Percentiles rank a stretch among this genome's conserved stretches.
Conservation (phyloP, 179 eudicot genomes). For the Silene noctiflora region DNA sequence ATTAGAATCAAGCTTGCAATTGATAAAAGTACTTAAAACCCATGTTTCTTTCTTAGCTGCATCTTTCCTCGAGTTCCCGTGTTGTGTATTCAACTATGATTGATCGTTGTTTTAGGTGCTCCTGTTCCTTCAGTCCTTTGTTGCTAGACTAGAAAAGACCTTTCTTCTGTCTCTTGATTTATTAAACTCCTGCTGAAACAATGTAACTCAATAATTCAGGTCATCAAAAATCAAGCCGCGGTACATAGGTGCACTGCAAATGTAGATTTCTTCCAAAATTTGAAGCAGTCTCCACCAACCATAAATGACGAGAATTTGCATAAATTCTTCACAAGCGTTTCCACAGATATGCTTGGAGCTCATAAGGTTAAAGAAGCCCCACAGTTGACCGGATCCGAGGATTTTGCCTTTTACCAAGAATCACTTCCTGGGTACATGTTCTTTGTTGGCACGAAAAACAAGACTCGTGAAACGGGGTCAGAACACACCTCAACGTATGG, state of each 20-base stretch:
- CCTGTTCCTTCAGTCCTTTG: not conserved
- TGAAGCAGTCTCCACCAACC: constrained; percentile 55
- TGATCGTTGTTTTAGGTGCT: not conserved
- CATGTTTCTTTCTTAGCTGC: too few species aligned
- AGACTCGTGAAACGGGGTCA: constrained; percentile 38
- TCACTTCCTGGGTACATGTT: constrained; percentile 70
- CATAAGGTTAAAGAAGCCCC: constrained; percentile 54
- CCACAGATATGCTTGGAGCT: constrained; percentile 54
- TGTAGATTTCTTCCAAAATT: constrained; percentile 43
- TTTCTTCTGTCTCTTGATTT: not conserved
- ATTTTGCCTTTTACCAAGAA: constrained; percentile 82
- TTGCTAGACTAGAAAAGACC: too few species aligned
- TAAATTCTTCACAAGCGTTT: constrained; percentile 44
- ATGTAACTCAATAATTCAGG: constrained; percentile 38
- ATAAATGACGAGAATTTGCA: constrained; percentile 63
- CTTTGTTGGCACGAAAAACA: constrained; percentile 71
- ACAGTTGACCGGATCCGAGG: constrained; percentile 85
- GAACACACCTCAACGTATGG: constrained; percentile 60
- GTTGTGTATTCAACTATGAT: too few species aligned
- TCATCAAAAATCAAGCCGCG: constrained; percentile 76
- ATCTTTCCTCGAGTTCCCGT: too few species aligned
- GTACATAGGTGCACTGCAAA: constrained; percentile 93
- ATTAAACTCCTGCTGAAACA: too few species aligned
- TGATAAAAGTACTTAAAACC: not conserved
- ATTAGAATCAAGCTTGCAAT: not conserved